Conservation (phyloP, 1,139 yeast genomes). For the Blastobotrys ciferrii region DNA sequence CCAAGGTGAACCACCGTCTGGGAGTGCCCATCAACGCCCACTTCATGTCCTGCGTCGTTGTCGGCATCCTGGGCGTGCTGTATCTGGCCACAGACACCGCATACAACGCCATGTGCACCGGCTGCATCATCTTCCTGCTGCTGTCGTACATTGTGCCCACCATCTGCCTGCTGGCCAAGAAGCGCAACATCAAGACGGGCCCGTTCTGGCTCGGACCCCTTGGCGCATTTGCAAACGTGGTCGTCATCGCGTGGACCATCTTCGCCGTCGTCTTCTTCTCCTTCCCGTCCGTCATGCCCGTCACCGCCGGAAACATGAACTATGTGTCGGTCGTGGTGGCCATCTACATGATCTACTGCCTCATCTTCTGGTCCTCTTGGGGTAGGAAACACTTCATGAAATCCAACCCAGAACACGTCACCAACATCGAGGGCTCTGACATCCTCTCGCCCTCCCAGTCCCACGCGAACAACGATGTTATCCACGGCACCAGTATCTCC, state of each 20-base stretch:
- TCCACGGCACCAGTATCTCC: not conserved
- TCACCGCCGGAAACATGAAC: constrained; percentile 66
- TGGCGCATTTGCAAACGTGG: constrained; percentile 62
- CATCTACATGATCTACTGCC: constrained; percentile 13
- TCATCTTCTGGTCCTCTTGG: constrained; percentile 15
- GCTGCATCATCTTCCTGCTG: constrained; percentile 74
- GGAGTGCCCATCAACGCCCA: constrained; percentile 73
- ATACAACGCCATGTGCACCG: constrained; percentile 81
- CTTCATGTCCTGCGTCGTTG: constrained; percentile 58
- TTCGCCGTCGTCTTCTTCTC: constrained; percentile 61
- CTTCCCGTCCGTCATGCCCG: constrained; percentile 70
- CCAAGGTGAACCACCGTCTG: constrained; percentile 59
- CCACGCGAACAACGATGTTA: not conserved
- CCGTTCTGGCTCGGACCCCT: constrained; percentile 62
- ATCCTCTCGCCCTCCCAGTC: not conserved
- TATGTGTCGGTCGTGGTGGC: constrained; percentile 38
- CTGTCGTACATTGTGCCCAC: constrained; percentile 80
- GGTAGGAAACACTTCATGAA: constrained; percentile 14
- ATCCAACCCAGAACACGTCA: constrained; percentile 3
- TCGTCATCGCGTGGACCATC: constrained; percentile 61
- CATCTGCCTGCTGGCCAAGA: constrained; percentile 48
- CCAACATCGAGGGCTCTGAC: not conserved
- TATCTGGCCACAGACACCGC: constrained; percentile 68
- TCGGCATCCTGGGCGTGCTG: constrained; percentile 44
- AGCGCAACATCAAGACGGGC: constrained; percentile 50